phyloP scores from a whole-genome alignment of 2,329 filamentous ascomycete genomes.

The Chalaropsis ovoidea region DNA sequence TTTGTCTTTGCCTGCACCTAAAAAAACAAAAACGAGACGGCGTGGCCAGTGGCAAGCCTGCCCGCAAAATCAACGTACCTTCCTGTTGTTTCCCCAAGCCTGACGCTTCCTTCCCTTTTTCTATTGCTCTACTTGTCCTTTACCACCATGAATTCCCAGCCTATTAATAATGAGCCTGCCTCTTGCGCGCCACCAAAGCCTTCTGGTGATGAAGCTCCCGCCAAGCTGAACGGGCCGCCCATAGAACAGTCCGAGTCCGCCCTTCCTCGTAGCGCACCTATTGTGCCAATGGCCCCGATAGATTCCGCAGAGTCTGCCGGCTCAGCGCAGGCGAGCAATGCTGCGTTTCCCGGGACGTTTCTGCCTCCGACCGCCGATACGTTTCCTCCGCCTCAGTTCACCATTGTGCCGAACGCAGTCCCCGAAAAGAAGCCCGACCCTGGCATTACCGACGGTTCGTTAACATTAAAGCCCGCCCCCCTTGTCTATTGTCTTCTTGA shows the following conservation, averaged over 20 bases:
- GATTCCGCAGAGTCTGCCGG: background rate
- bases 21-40: background rate
- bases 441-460: conserved; percentile 18
- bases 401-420: background rate
- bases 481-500: background rate
- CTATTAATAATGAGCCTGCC: background rate
- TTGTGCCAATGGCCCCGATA: conserved; percentile 2
- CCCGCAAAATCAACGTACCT: no score
- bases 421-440: background rate
- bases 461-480: background rate
- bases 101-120: background rate
- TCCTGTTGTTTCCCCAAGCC: background rate
- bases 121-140: background rate
- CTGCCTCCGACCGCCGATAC: background rate
- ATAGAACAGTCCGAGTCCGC: conserved; percentile 10
- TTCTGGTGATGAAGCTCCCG: background rate
- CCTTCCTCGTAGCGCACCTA: background rate
- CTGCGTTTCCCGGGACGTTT: background rate
- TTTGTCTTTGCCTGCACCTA: background rate
- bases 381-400: background rate
- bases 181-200: background rate
- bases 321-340: background rate
- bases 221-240: background rate
- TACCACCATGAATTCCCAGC: background rate
- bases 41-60: no score